Conservation (phyloP, 495 filamentous ascomycete species). For the Articulospora tetracladia region DNA sequence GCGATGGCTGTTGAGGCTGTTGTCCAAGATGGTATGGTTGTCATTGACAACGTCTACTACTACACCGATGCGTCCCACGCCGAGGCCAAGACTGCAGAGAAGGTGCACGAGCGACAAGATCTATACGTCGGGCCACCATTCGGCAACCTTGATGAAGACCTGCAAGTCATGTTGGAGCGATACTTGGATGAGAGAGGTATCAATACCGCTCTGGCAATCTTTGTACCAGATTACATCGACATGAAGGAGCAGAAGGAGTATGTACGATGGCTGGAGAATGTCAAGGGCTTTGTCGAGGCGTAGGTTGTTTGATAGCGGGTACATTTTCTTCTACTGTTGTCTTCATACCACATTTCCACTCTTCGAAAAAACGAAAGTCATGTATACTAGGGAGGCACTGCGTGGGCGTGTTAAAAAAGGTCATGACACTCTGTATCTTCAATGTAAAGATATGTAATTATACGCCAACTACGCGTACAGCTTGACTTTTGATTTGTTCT, state of each 20-base stretch:
- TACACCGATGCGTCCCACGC: conserved; percentile 72
- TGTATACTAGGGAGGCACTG: conserved; percentile 16
- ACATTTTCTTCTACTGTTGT: conserved; percentile 19
- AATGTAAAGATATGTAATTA: not conserved
- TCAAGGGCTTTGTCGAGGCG: conserved; percentile 73
- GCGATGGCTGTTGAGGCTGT: conserved; percentile 83
- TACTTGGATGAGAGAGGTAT: conserved; percentile 94
- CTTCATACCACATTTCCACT: conserved; percentile 25
- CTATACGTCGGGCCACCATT: conserved; percentile 92
- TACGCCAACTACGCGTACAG: not conserved
- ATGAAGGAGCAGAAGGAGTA: conserved; percentile 99
- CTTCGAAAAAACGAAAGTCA: conserved; percentile 1
- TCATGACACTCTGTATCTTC: not conserved
- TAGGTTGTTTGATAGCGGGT: conserved; percentile 35
- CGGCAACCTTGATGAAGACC: conserved; percentile 89
- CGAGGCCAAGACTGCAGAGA: conserved; percentile 41
- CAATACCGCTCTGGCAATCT: conserved; percentile 79
- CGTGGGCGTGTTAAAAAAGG: not conserved
- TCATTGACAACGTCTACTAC: conserved; percentile 90
- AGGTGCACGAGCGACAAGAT: conserved; percentile 53
- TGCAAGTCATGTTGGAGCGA: conserved; percentile 86
- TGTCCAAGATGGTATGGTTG: conserved; percentile 80
- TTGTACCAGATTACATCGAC: conserved; percentile 95
- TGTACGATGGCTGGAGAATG: conserved; percentile 78
- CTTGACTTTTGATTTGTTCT: not conserved